These are phyloP conservation scores for Miscanthus lutarioriparius DNA, from an alignment of 176 grass and related monocot genomes.

Conservation along the genomic window DNA sequence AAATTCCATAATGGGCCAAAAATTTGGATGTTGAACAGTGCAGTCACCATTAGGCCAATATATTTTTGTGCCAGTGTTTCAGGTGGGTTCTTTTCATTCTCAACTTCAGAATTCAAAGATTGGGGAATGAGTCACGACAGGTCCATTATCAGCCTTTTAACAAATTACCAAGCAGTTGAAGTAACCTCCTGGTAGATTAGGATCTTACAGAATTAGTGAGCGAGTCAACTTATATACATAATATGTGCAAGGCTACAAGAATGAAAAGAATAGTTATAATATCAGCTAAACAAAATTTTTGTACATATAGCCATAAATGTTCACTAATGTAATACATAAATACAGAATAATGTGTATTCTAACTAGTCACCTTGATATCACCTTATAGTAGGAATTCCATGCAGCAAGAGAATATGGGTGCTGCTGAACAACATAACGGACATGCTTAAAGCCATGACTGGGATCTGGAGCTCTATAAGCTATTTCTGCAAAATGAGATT, in stretches of 20 bases:
- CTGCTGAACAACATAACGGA: constrained; percentile 78
- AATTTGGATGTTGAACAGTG: background rate
- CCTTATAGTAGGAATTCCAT: constrained; percentile 96
- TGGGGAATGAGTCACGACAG: background rate
- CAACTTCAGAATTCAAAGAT: constrained; percentile 4
- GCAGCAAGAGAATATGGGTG: constrained; percentile 75
- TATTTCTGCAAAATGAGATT: constrained; percentile 72
- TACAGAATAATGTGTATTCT: background rate
- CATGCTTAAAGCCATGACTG: constrained; percentile 90
- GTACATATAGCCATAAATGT: constrained; percentile 6
- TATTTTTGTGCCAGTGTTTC: background rate
- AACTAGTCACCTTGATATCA: constrained; percentile 74
- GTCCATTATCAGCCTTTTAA: constrained; percentile 2
- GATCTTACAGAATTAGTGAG: background rate
- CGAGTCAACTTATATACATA: background rate
- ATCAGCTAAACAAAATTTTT: background rate
- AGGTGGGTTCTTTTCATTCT: background rate
- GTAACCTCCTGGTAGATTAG: background rate
- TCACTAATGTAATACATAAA: background rate
- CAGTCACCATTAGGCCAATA: background rate
- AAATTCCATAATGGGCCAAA: background rate
- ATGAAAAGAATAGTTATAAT: background rate
- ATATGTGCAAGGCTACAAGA: background rate
- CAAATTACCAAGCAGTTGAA: background rate
- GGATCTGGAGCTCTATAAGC: constrained; percentile 82